These are phyloP conservation scores for Syzygium oleosum DNA, from an alignment of 345 rosid species.

Conservation along the genomic window DNA sequence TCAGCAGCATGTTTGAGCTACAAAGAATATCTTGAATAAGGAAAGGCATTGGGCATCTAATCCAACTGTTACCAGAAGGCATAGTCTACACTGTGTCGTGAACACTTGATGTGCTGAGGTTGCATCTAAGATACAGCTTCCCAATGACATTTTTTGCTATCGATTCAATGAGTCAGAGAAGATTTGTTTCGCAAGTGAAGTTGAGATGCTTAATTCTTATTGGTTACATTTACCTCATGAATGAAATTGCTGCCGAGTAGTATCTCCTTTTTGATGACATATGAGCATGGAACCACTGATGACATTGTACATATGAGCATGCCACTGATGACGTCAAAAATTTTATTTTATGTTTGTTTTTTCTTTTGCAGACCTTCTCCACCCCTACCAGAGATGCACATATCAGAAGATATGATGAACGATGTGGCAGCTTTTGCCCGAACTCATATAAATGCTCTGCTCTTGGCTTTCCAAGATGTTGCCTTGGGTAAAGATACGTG, in stretches of 20 bases:
- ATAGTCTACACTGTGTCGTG: not conserved
- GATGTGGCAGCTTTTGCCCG: slow-evolving; percentile 39
- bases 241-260: not conserved
- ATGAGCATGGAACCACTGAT: not conserved
- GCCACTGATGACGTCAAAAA: not conserved
- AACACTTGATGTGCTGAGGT: not conserved
- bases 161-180: not conserved
- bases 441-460: slow-evolving; percentile 39
- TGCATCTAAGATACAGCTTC: not conserved
- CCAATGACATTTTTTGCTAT: not conserved
- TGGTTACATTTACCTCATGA: not conserved
- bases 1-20: not conserved
- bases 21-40: not conserved
- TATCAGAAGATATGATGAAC: slow-evolving; percentile 57
- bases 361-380: slow-evolving; percentile 73
- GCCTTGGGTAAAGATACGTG: slow-evolving; percentile 68
- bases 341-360: not conserved
- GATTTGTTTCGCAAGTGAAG: not conserved
- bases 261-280: not conserved
- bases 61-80: not conserved
- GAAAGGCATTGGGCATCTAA: not conserved
- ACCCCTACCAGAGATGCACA: slow-evolving; percentile 64
- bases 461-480: slow-evolving; percentile 58
- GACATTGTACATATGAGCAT: not conserved
- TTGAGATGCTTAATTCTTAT: not conserved